Conservation (phyloP, 2,329 filamentous ascomycete species). For the Epichloe aotearoae region DNA sequence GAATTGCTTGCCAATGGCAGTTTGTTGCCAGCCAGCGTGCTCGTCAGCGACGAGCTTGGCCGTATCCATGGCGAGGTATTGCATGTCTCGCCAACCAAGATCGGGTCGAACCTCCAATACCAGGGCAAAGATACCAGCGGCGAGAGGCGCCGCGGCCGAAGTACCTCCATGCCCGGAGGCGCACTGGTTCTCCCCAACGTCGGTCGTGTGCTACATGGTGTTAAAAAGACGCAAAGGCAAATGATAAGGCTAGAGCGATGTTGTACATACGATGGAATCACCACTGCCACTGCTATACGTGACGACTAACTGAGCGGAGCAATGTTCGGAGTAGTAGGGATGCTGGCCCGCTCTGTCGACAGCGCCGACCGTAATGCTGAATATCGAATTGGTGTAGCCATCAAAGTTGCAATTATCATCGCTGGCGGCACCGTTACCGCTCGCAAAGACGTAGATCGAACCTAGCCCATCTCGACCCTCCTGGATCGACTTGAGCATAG, state of each 20-base stretch:
- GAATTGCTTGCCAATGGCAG: conserved; percentile 69
- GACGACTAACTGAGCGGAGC: conserved; percentile 88
- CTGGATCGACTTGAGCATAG: conserved; percentile 87
- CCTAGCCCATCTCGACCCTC: conserved; percentile 72
- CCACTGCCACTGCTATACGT: conserved; percentile 88
- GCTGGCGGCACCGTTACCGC: conserved; percentile 75
- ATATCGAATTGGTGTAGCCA: conserved; percentile 98
- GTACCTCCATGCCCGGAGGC: conserved; percentile 81
- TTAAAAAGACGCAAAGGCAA: background rate
- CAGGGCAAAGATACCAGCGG: conserved; percentile 82
- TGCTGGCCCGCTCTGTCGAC: conserved; percentile 80
- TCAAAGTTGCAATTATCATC: conserved; percentile 99
- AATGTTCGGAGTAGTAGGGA: conserved; percentile 92
- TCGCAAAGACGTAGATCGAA: conserved; percentile 88
- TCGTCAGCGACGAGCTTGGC: conserved; percentile 66
- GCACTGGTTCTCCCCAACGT: conserved; percentile 74
- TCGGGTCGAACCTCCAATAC: conserved; percentile 76
- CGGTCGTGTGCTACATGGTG: conserved; percentile 62
- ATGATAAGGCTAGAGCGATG: background rate
- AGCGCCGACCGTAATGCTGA: conserved; percentile 92
- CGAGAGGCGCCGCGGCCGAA: conserved; percentile 85
- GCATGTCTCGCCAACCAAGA: conserved; percentile 84
- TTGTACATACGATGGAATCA: conserved; percentile 57
- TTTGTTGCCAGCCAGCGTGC: conserved; percentile 65
- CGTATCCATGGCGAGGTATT: conserved; percentile 78